Base-by-base conservation (phyloP, 2,329 filamentous ascomycete genomes). In the Metarhizium sp. region DNA sequence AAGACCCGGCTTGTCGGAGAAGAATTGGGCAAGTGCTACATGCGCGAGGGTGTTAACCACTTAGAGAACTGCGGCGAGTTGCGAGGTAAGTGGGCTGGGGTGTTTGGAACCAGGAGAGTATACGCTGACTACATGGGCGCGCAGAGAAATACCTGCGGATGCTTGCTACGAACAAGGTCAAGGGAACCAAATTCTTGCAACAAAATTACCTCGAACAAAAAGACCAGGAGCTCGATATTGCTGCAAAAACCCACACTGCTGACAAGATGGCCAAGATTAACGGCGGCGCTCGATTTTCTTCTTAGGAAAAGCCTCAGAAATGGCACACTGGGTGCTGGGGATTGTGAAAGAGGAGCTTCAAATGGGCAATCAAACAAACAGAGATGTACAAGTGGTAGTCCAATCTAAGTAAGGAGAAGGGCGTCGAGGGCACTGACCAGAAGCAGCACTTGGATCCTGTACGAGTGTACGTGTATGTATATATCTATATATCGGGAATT, bases 21-120 rank as follows among this genome's bases (percentile, higher is more conserved):
- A 70, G 89, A 94, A 77, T 77, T 94, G 75, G 80, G 85, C 72
- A 92, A 90, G 76, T 94, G 89, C 78, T 94, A 94, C 74, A 83
- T 84, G 72, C 79, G 83, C 63, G 87, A 94, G 74, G 90, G 89
- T 55, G 87, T 92, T 62, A 94, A 94, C 72, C 89, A 94, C 71
- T 73, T 94, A 70, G 89, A 92, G 79, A 94, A 92, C 75, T 94
- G 89, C 72, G 88, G 88, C 61, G 77, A 81, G 65, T 71, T 92
- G 73, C 80, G 89, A 87, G 88, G 89, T 94, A 71, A 58, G 58
- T 40, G 36, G 2, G 30, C 40, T 11, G 20, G 30, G 16, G 36
- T 7, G 13, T 16, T 14, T 32, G n/a, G 14, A 29, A 2, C 29
- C 29, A n/a, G 3, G 34, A 20, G 14, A n/a, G n/a, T 10, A 30